Evolutionary conservation across 2,329 filamentous ascomycete genomes (phyloP).

Genomic region (Diaporthe caulivora): DNA sequence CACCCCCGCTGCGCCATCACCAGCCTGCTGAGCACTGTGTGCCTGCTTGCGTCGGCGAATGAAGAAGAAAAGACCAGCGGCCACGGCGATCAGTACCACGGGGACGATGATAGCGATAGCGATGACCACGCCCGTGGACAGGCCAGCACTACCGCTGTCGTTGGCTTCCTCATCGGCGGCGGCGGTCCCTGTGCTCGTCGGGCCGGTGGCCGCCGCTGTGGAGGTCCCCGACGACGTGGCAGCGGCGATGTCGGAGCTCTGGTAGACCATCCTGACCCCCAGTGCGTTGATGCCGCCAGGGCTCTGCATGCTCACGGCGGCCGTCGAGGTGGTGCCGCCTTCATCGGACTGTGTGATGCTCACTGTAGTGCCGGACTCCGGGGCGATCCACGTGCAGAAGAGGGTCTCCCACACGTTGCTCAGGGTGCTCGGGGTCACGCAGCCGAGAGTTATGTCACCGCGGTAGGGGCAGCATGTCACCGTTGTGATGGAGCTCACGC

Average conservation of each 20-base stretch:
- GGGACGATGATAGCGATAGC: constrained; percentile 50
- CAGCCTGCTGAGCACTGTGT: not conserved
- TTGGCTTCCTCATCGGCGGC: constrained; percentile 13
- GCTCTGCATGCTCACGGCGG: constrained; percentile 41
- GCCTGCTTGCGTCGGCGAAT: constrained; percentile 18
- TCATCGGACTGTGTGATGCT: constrained; percentile 44
- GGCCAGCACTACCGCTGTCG: constrained; percentile 24
- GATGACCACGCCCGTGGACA: constrained; percentile 44
- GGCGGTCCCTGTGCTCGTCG: not conserved
- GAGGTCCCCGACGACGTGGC: constrained; percentile 27
- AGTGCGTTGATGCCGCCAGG: constrained; percentile 49
- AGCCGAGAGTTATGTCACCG: constrained; percentile 45
- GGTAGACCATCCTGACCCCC: constrained; percentile 52
- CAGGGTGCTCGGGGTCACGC: constrained; percentile 46
- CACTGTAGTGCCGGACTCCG: constrained; percentile 42
- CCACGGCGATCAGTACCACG: constrained; percentile 44
- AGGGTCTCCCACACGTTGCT: constrained; percentile 43
- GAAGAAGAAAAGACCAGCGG: constrained; percentile 45
- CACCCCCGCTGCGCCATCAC: not conserved
- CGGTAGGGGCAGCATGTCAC: constrained; percentile 52
- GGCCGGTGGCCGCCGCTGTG: not conserved
- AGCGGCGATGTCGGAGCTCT: constrained; percentile 45
- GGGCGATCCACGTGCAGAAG: constrained; percentile 52
- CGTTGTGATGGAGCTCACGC: constrained; percentile 47
- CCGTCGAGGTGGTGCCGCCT: constrained; percentile 43